phyloP scores from a whole-genome alignment of 1,284 basidiomycete species.

The Agaricales sp. region DNA sequence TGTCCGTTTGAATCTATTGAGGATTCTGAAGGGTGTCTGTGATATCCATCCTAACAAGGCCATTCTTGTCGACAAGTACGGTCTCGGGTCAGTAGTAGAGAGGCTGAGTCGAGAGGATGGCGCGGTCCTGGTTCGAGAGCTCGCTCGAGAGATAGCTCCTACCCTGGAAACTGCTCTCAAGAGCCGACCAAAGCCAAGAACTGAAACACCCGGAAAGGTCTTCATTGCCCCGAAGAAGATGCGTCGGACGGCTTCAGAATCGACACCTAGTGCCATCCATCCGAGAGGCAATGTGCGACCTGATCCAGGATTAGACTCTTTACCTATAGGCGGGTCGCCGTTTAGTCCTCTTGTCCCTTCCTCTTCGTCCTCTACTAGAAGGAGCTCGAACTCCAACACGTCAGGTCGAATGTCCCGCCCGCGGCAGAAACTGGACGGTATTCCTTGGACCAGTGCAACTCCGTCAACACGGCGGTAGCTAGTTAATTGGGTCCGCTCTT shows the following conservation, averaged over 20 bases:
- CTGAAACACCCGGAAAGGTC: conserved; percentile 14
- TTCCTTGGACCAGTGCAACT: conserved; percentile 31
- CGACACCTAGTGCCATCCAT: conserved; percentile 15
- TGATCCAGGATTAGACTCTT: conserved; percentile 12
- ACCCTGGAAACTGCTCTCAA: conserved; percentile 57
- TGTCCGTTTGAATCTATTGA: conserved; percentile 82
- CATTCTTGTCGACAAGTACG: conserved; percentile 71
- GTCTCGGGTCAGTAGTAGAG: conserved; percentile 68
- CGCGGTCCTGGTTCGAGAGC: conserved; percentile 83
- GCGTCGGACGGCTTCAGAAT: conserved; percentile 61
- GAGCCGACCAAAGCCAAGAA: conserved; percentile 24
- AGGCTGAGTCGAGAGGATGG: conserved; percentile 74
- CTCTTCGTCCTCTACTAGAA: conserved; percentile 4
- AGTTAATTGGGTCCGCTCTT: too few species aligned
- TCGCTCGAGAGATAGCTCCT: conserved; percentile 76
- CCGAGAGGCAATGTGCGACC: conserved; percentile 23
- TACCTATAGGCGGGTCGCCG: conserved; percentile 9
- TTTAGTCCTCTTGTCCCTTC: conserved; percentile 8
- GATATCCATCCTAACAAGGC: conserved; percentile 84
- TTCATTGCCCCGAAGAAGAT: conserved; percentile 19
- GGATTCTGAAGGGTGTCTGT: conserved; percentile 78
- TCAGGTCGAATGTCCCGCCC: conserved; percentile 14
- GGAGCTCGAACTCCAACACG: conserved; percentile 9
- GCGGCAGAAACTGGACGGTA: conserved; percentile 40
- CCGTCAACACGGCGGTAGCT: background rate